Base-by-base conservation (phyloP, 345 rosid species). In the Gossypium stocksii region DNA sequence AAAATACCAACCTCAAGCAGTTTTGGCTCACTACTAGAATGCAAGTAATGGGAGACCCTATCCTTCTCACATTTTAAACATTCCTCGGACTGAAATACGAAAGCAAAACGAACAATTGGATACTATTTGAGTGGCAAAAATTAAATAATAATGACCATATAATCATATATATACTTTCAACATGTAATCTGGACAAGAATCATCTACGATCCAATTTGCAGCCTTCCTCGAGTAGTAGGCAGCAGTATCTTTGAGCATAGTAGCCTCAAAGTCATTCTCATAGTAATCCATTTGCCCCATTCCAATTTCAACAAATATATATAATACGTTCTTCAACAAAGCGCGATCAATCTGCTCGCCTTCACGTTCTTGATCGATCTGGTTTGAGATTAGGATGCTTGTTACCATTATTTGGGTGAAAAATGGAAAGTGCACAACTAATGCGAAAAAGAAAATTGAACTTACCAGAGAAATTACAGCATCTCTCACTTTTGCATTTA, bases 281-380 rank as follows among this genome's bases (percentile, higher is more conserved):
- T 90, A 90, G 10, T 41, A 69, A 58, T 84, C 83, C 89, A 86
- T 86, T 29, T 70, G 75, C 17, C 85, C 86, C 88, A 88, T 88
- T 64, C 94, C 94, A 5, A 88, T 88, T 80, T 88, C 94, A 74
- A 88, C 89, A 70, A 84, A 90, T 52, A 90, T 84, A 76, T 78
- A 90, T 67, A 88, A 73, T 57, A 86, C 88, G 71, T 90, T 88
- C 88, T 88, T 86, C 85, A 90, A 71, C 63, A 90, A 76, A 17
- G 89, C 90, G 34, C 89, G 77, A 73, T 90, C 92, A 46, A 90
- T 87, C 72, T 83, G 89, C 79, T 90, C 90, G 7, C 92, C 92
- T 49, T 88, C 90, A 0, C 94, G 89, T 67, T 90, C 94, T 82
- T 85, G 85, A 71, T 83, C 82, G 54, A 90, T 85, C 94, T 88